Conservation (phyloP, 2,329 filamentous ascomycete genomes). For the Berkeleyomyces rouxiae region DNA sequence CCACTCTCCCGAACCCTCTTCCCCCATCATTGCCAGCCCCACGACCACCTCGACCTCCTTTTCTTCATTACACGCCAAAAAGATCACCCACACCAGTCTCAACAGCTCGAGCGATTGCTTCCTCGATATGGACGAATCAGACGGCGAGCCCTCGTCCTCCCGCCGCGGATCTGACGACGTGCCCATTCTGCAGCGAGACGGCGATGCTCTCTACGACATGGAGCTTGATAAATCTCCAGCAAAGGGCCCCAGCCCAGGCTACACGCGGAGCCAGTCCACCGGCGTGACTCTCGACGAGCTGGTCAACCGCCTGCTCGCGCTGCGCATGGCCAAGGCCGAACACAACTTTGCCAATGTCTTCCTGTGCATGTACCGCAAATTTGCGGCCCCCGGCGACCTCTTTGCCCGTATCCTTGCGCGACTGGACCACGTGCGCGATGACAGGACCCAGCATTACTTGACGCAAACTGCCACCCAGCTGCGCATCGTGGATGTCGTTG, state of each 20-base stretch:
- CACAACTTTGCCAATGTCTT: slow-evolving; percentile 79
- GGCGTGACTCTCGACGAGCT: slow-evolving; percentile 51
- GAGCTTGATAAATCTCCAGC: slow-evolving; percentile 28
- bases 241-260: slow-evolving; percentile 9
- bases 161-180: slow-evolving; percentile 46
- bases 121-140: slow-evolving; percentile 53
- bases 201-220: slow-evolving; percentile 42
- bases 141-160: slow-evolving; percentile 37
- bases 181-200: slow-evolving; percentile 48
- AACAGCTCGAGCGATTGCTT: slow-evolving; percentile 38
- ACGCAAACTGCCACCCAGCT: slow-evolving; percentile 67
- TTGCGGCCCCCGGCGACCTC: slow-evolving; percentile 64
- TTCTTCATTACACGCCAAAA: slow-evolving; percentile 9
- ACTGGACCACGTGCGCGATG: slow-evolving; percentile 53
- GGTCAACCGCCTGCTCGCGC: slow-evolving; percentile 70
- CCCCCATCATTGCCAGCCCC: not conserved
- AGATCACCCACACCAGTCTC: slow-evolving; percentile 35
- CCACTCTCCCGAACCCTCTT: not conserved
- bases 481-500: slow-evolving; percentile 66
- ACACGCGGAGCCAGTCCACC: slow-evolving; percentile 17
- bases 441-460: slow-evolving; percentile 51
- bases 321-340: slow-evolving; percentile 74
- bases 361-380: slow-evolving; percentile 84
- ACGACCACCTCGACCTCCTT: slow-evolving; percentile 5
- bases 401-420: slow-evolving; percentile 63